phyloP scores from a whole-genome alignment of 805 yeast species.

The Danielozyma ontarioensis region DNA sequence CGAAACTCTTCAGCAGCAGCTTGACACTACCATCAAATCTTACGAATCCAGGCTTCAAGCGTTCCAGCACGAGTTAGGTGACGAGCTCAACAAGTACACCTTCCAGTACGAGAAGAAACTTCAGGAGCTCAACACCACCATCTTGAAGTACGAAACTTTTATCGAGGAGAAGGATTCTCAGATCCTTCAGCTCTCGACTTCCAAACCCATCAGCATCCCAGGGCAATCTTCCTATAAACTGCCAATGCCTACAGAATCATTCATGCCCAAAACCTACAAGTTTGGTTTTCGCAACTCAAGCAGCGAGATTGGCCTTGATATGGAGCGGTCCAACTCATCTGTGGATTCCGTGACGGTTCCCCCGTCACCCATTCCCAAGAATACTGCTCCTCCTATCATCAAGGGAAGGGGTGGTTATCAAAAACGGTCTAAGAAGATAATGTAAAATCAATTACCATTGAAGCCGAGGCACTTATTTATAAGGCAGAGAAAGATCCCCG shows the following conservation, averaged over 20 bases:
- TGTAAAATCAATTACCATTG: too few relatives aligned
- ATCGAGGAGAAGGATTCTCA: constrained; percentile 33
- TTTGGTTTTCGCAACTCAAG: neutral
- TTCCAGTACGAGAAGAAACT: constrained; percentile 29
- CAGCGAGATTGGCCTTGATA: too few relatives aligned
- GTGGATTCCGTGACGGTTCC: constrained; percentile 3
- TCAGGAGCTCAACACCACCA: constrained; percentile 24
- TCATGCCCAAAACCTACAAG: neutral
- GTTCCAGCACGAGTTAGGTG: constrained; percentile 22
- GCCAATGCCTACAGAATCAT: neutral
- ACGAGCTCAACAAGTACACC: constrained; percentile 16
- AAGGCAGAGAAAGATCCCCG: too few relatives aligned
- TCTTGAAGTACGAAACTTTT: constrained; percentile 28
- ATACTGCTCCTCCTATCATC: constrained; percentile 24
- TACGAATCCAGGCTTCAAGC: constrained; percentile 18
- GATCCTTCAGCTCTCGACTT: constrained; percentile 29
- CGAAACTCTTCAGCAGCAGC: constrained; percentile 6
- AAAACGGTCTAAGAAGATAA: constrained; percentile 34
- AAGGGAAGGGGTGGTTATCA: constrained; percentile 43
- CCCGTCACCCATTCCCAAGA: constrained; percentile 2
- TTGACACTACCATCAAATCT: constrained; percentile 12
- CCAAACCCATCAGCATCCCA: constrained; percentile 36
- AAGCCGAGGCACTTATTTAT: too few relatives aligned
- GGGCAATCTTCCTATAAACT: neutral
- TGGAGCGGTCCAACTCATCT: constrained; percentile 7